phyloP scores from a whole-genome alignment of 148 eudicot genomes.

The Drosera capensis region DNA sequence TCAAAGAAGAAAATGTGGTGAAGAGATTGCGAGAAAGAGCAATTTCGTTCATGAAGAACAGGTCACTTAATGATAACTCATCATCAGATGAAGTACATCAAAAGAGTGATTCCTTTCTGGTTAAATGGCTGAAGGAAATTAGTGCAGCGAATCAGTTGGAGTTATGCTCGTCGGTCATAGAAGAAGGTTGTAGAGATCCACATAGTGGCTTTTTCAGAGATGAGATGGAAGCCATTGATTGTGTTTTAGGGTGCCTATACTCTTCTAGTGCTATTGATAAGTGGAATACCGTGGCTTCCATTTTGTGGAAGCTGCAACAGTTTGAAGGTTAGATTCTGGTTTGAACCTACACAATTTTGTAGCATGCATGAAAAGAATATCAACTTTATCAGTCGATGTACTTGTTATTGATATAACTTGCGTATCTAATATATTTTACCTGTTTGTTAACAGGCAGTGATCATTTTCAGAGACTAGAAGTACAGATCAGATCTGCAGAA shows the following conservation, averaged over 20 bases:
- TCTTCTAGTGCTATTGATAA: constrained; percentile 45
- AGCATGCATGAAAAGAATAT: too few species aligned
- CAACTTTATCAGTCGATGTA: too few species aligned
- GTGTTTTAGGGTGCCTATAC: constrained; percentile 83
- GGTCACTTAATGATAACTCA: constrained; percentile 14
- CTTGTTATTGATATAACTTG: constrained; percentile 7
- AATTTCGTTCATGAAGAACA: constrained; percentile 63
- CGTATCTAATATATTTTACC: constrained; percentile 5
- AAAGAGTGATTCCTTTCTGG: constrained; percentile 44
- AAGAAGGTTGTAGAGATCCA: constrained; percentile 50
- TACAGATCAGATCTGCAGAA: constrained; percentile 63
- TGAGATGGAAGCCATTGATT: constrained; percentile 57
- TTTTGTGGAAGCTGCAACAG: constrained; percentile 58
- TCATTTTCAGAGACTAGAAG: constrained; percentile 32
- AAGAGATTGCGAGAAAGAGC: constrained; percentile 50
- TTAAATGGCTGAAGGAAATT: constrained; percentile 83
- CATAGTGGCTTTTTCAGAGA: constrained; percentile 37
- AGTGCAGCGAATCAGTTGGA: constrained; percentile 56
- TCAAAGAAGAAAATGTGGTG: constrained; percentile 52
- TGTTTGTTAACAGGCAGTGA: constrained; percentile 37
- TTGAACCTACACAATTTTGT: too few species aligned
- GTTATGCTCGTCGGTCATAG: constrained; percentile 56
- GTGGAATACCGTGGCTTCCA: constrained; percentile 85
- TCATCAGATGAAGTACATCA: constrained; percentile 15
- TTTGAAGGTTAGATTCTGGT: constrained; percentile 37